These are phyloP conservation scores for Pelargonium australe DNA, from an alignment of 441 rosid species.

Conservation along the genomic window DNA sequence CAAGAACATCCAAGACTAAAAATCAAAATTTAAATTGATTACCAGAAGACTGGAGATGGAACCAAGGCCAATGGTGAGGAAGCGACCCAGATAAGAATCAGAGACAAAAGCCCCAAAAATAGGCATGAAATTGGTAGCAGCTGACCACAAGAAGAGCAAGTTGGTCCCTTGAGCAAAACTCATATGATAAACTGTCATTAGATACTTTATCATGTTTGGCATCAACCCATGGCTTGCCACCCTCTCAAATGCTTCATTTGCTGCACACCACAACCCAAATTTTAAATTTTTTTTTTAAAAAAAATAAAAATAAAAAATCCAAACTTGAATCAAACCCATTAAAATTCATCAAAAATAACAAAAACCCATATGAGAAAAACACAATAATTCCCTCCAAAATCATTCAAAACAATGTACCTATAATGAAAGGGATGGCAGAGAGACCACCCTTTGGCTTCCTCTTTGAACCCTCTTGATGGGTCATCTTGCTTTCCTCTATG, in stretches of 20 bases:
- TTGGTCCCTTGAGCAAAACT: constrained; percentile 45
- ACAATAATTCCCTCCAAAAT: neutral
- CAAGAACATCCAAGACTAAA: too few species aligned
- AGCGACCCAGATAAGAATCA: constrained; percentile 82
- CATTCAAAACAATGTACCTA: constrained; percentile 35
- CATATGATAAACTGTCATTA: constrained; percentile 47
- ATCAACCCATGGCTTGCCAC: constrained; percentile 69
- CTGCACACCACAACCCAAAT: constrained; percentile 28
- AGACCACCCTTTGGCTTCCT: constrained; percentile 47
- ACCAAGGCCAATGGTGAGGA: constrained; percentile 54
- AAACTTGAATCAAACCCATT: neutral
- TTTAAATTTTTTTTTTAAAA: too few species aligned
- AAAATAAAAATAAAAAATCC: neutral
- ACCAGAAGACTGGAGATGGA: constrained; percentile 47
- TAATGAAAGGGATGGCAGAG: constrained; percentile 73
- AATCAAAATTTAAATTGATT: neutral
- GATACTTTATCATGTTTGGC: constrained; percentile 67
- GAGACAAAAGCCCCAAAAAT: constrained; percentile 51
- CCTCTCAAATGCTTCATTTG: constrained; percentile 72
- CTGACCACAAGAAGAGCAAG: constrained; percentile 61
- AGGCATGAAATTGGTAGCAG: constrained; percentile 64
- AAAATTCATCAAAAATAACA: neutral
- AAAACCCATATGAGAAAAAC: neutral
- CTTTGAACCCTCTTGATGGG: neutral
- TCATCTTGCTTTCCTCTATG: neutral